phyloP scores from a whole-genome alignment of 2,329 filamentous ascomycete genomes.

The Tolypocladium tundrense region DNA sequence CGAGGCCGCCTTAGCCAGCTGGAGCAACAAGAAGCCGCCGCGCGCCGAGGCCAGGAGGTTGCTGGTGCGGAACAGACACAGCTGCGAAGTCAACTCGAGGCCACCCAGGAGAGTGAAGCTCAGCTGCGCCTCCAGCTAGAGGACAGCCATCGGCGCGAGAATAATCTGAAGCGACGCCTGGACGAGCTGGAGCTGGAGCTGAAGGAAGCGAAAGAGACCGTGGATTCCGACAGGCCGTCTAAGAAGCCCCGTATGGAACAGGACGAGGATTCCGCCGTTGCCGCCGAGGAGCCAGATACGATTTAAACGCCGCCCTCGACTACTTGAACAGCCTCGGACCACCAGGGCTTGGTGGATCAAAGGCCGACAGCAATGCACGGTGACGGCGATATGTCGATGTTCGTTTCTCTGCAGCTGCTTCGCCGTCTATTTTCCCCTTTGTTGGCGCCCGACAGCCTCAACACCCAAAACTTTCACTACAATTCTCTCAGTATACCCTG shows the following conservation, averaged over 20 bases:
- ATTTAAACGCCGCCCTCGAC: neutral
- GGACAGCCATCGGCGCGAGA: constrained; percentile 67
- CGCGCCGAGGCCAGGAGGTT: constrained; percentile 50
- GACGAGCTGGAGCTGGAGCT: constrained; percentile 63
- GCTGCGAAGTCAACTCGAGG: constrained; percentile 45
- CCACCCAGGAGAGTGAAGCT: constrained; percentile 26
- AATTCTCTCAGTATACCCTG: neutral
- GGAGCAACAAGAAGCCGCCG: constrained; percentile 63
- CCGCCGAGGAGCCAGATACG: neutral
- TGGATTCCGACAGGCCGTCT: constrained; percentile 6
- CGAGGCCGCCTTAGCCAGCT: constrained; percentile 67
- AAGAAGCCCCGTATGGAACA: constrained; percentile 7
- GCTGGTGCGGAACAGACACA: constrained; percentile 44
- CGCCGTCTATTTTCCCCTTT: no score
- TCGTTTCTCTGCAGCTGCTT: neutral
- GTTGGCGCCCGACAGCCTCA: neutral
- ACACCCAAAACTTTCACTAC: neutral
- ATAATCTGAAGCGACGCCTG: constrained; percentile 71
- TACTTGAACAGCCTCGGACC: neutral
- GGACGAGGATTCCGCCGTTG: neutral
- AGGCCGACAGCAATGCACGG: neutral
- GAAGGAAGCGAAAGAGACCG: constrained; percentile 17
- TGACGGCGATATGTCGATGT: neutral
- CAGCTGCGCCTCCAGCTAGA: constrained; percentile 56
- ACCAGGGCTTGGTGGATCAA: neutral